A percentile compares a stretch with the other conserved stretches of the same genome.
These are phyloP conservation scores for Aspergillus costaricaensis DNA, from an alignment of 2,329 filamentous ascomycete species.

Conservation along the genomic window DNA sequence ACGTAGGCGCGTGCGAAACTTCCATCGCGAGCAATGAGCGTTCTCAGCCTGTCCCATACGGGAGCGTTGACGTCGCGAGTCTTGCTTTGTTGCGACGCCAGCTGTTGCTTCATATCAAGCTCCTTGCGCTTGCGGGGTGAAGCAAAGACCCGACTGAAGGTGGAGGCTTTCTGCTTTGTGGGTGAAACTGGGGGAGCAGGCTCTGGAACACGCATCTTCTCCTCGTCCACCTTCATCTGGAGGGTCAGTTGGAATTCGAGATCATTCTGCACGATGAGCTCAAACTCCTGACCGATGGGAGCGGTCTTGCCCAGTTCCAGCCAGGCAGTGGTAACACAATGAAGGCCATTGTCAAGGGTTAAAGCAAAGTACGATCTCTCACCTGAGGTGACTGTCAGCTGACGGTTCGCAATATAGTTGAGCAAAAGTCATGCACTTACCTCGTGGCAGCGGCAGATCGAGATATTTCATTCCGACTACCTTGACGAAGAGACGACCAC, in stretches of 20 bases:
- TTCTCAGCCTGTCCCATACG: slow-evolving; percentile 81
- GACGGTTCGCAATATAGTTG: background rate
- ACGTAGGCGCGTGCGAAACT: slow-evolving; percentile 95
- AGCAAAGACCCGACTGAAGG: slow-evolving; percentile 88
- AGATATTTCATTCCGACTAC: slow-evolving; percentile 98
- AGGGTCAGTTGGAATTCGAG: slow-evolving; percentile 98
- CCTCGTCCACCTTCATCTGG: slow-evolving; percentile 89
- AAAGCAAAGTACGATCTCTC: slow-evolving; percentile 93
- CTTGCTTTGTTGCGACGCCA: slow-evolving; percentile 78
- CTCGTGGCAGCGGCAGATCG: slow-evolving; percentile 84
- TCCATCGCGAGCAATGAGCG: slow-evolving; percentile 84
- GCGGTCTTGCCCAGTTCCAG: slow-evolving; percentile 88
- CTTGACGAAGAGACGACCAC: slow-evolving; percentile 93
- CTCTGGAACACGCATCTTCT: slow-evolving; percentile 58
- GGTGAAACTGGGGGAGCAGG: slow-evolving; percentile 52
- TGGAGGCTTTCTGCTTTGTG: slow-evolving; percentile 76
- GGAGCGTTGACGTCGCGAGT: slow-evolving; percentile 57
- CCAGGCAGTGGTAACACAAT: slow-evolving; percentile 96
- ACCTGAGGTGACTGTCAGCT: slow-evolving; percentile 54
- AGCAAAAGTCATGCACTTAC: slow-evolving; percentile 55
- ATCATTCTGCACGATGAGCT: slow-evolving; percentile 93
- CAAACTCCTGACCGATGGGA: slow-evolving; percentile 96
- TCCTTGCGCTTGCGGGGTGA: slow-evolving; percentile 98
- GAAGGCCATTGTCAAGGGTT: slow-evolving; percentile 95
- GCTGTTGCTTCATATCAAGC: slow-evolving; percentile 77